These are phyloP conservation scores for Phylloporus rhodoxanthus DNA, from an alignment of 768 basidiomycete species.

Conservation along the genomic window DNA sequence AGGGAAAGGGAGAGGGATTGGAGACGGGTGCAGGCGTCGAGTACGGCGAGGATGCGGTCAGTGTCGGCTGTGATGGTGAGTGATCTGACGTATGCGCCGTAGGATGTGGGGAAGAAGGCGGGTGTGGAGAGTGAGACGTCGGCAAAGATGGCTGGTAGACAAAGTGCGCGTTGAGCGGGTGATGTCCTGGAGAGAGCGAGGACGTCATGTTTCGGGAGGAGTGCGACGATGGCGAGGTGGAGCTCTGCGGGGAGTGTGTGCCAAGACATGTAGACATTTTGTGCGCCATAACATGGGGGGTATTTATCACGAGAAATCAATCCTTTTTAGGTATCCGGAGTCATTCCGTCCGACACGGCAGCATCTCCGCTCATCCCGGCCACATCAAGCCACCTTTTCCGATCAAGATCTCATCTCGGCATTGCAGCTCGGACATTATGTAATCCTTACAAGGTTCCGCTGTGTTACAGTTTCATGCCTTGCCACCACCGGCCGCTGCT, in stretches of 20 bases:
- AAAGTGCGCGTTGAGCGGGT: slow-evolving; percentile 46
- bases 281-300: no score
- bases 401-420: no score
- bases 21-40: slow-evolving; percentile 45
- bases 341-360: slow-evolving; percentile 24
- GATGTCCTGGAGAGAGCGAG: slow-evolving; percentile 45
- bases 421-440: neutral
- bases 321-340: slow-evolving; percentile 12
- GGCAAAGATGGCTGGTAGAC: slow-evolving; percentile 57
- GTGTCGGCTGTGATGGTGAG: slow-evolving; percentile 46
- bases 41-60: slow-evolving; percentile 45
- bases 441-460: neutral
- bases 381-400: neutral
- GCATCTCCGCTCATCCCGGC: slow-evolving; percentile 5
- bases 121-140: slow-evolving; percentile 47
- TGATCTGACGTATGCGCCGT: slow-evolving; percentile 45
- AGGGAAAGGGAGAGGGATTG: slow-evolving; percentile 23
- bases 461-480: slow-evolving; percentile 37
- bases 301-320: slow-evolving; percentile 9
- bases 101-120: slow-evolving; percentile 46
- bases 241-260: slow-evolving; percentile 59
- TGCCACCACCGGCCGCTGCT: slow-evolving; percentile 48
- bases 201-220: slow-evolving; percentile 41
- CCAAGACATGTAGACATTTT: slow-evolving; percentile 38
- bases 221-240: slow-evolving; percentile 50